Conservation (phyloP, 768 basidiomycete genomes). For the Infundibulicybe gibba region DNA sequence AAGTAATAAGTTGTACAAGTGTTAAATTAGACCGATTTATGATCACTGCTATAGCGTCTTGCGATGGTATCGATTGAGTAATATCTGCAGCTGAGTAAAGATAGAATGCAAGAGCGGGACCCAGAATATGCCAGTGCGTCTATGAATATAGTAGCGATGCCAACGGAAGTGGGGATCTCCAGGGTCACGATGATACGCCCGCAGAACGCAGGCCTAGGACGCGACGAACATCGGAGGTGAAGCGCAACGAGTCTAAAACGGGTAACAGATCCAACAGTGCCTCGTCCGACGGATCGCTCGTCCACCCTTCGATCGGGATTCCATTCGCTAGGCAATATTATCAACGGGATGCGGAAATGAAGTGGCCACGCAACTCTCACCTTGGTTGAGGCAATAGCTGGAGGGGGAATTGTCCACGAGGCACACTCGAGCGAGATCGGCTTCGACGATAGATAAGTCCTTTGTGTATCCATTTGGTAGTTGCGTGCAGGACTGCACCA, state of each 20-base stretch:
- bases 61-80: conserved; percentile 26
- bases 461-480: conserved; percentile 95
- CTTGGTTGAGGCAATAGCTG: conserved; percentile 90
- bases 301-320: conserved; percentile 99
- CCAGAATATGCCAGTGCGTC: conserved; percentile 20
- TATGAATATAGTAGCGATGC: conserved; percentile 10
- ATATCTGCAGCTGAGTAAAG: conserved; percentile 12
- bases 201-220: conserved; percentile 71
- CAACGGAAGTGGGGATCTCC: conserved; percentile 4
- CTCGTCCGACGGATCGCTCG: conserved; percentile 94
- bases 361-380: conserved; percentile 38
- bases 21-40: conserved; percentile 20
- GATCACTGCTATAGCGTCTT: conserved; percentile 17
- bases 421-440: conserved; percentile 90
- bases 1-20: conserved; percentile 13
- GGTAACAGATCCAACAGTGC: conserved; percentile 94
- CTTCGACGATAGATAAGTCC: conserved; percentile 82
- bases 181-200: conserved; percentile 32
- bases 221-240: conserved; percentile 92
- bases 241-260: conserved; percentile 92
- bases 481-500: conserved; percentile 80
- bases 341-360: conserved; percentile 1
- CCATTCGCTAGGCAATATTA: conserved; percentile 73
- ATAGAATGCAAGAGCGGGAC: conserved; percentile 18
- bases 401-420: conserved; percentile 95